A percentile compares a stretch with the other conserved stretches of the same genome.
phyloP scores from a whole-genome alignment of 169 alveolate genomes.

The Ichthyophthirius multifiliis region DNA sequence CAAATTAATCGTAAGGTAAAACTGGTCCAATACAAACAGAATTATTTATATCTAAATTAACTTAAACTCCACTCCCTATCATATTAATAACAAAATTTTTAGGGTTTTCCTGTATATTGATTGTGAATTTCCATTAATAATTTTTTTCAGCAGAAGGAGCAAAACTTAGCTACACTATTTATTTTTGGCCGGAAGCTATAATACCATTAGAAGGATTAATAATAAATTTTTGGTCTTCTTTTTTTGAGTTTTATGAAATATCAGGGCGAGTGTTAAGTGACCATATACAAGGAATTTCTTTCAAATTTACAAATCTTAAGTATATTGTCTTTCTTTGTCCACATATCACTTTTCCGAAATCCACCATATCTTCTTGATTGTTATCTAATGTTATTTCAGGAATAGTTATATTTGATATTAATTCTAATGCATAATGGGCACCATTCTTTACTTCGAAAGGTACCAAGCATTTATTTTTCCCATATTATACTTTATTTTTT shows the following conservation, averaged over 20 bases:
- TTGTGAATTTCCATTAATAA: constrained; percentile 76
- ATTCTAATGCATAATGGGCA: constrained; percentile 82
- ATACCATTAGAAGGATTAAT: constrained; percentile 76
- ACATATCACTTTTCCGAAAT: constrained; percentile 87
- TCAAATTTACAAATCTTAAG: constrained; percentile 84
- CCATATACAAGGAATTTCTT: constrained; percentile 92
- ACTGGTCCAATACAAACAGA: constrained; percentile 87
- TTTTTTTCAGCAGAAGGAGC: constrained; percentile 82
- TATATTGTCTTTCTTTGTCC: constrained; percentile 80
- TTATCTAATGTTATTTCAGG: constrained; percentile 86
- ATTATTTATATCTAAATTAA: constrained; percentile 71
- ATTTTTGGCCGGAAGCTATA: constrained; percentile 82
- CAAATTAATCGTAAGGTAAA: constrained; percentile 85
- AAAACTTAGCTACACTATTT: constrained; percentile 80
- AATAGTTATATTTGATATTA: constrained; percentile 86
- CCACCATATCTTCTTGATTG: constrained; percentile 76
- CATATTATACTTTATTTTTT: constrained; percentile 65
- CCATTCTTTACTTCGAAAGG: constrained; percentile 80
- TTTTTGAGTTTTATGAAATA: constrained; percentile 67
- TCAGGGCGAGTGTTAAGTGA: constrained; percentile 72
- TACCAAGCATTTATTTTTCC: constrained; percentile 52
- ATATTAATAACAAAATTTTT: constrained; percentile 69
- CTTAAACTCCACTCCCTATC: constrained; percentile 79
- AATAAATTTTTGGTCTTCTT: constrained; percentile 74
- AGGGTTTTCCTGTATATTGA: constrained; percentile 87